Conservation (phyloP, 1,284 basidiomycete species). For the Puccinia coronata region DNA sequence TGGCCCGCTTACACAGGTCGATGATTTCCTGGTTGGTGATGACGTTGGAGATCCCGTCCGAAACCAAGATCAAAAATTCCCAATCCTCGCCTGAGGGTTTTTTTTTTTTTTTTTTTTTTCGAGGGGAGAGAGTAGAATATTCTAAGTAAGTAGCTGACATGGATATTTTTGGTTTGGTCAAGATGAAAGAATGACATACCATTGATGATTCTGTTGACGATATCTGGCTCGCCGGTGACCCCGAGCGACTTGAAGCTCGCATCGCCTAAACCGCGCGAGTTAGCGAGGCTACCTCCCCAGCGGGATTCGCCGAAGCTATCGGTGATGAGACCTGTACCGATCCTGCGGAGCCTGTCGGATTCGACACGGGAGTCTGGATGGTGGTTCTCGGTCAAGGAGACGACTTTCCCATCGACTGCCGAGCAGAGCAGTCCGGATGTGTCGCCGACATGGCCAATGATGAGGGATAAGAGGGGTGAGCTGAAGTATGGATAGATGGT, state of each 20-base stretch:
- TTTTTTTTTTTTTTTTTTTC: no score
- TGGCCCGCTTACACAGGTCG: constrained; percentile 75
- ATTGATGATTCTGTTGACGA: constrained; percentile 74
- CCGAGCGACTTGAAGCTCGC: constrained; percentile 84
- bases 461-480: constrained; percentile 60
- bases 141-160: no score
- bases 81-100: constrained; percentile 52
- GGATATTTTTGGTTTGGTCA: background rate
- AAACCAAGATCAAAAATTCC: constrained; percentile 55
- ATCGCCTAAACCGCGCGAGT: constrained; percentile 92
- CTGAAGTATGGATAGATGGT: constrained; percentile 57
- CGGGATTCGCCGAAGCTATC: constrained; percentile 88
- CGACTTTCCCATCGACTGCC: constrained; percentile 70
- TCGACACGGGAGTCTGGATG: constrained; percentile 88
- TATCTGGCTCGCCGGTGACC: constrained; percentile 91
- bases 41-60: constrained; percentile 83
- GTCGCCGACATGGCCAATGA: constrained; percentile 85
- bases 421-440: constrained; percentile 83
- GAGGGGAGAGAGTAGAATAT: no score
- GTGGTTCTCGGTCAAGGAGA: constrained; percentile 84
- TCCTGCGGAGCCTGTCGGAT: constrained; percentile 76
- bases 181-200: constrained; percentile 62
- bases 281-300: constrained; percentile 94
- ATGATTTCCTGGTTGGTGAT: constrained; percentile 92
- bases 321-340: constrained; percentile 81